phyloP scores from a whole-genome alignment of 129 eudicot genomes.

The Pseudognaphalium luteoalbum region DNA sequence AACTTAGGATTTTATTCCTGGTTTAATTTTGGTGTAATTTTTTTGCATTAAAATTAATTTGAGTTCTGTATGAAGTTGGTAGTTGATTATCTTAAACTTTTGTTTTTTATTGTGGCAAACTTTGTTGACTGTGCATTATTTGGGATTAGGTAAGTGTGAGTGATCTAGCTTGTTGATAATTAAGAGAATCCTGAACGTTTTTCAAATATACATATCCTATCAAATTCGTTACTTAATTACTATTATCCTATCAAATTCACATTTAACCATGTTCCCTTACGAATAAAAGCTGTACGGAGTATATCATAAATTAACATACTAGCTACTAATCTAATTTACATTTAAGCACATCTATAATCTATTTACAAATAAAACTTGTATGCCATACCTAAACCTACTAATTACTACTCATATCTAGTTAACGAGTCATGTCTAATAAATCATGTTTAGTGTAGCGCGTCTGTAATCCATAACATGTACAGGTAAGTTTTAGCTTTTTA shows the following conservation, averaged over 20 bases:
- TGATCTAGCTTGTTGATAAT: conserved; percentile 19
- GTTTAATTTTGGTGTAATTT: background rate
- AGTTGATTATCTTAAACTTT: conserved; percentile 15
- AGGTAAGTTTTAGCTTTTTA: background rate
- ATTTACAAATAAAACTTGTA: too few species aligned
- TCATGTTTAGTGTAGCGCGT: background rate
- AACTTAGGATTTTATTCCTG: background rate
- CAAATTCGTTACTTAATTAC: too few species aligned
- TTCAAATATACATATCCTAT: too few species aligned
- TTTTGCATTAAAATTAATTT: background rate
- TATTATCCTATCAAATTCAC: too few species aligned
- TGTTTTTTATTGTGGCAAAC: background rate
- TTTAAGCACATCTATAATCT: background rate
- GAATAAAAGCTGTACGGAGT: too few species aligned
- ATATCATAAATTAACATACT: too few species aligned
- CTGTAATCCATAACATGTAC: too few species aligned
- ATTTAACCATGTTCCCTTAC: too few species aligned
- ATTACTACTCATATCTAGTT: background rate
- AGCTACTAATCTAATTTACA: too few species aligned
- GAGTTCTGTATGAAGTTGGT: conserved; percentile 25
- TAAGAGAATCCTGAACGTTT: too few species aligned
- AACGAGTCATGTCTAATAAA: background rate
- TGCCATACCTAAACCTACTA: background rate
- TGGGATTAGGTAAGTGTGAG: conserved; percentile 21
- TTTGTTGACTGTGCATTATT: conserved; percentile 16